phyloP scores from a whole-genome alignment of 2,329 filamentous ascomycete genomes.

The Beauveria brongniartii region DNA sequence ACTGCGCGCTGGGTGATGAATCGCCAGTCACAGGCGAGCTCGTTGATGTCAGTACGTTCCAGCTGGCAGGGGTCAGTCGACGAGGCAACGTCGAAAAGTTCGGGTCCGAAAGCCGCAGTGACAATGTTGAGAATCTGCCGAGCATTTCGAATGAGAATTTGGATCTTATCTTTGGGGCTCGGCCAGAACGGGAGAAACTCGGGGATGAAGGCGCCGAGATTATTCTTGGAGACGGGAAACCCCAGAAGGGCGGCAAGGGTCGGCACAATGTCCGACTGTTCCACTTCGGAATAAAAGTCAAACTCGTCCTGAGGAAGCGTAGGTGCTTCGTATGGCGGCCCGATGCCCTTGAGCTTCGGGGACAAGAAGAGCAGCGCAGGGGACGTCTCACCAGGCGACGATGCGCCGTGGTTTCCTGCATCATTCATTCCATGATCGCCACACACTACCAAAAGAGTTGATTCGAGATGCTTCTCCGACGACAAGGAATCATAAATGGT shows the following conservation, averaged over 20 bases:
- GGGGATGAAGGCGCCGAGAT: conserved; percentile 75
- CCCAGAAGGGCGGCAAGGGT: conserved; percentile 81
- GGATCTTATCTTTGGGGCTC: conserved; percentile 42
- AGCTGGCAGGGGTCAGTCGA: conserved; percentile 30
- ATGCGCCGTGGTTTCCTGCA: conserved; percentile 92
- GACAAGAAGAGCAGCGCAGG: conserved; percentile 87
- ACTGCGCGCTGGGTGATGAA: conserved; percentile 21
- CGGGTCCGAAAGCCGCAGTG: conserved; percentile 56
- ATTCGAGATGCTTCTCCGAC: conserved; percentile 58
- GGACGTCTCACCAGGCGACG: conserved; percentile 87
- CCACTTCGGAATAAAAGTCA: conserved; percentile 74
- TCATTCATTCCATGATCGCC: conserved; percentile 99
- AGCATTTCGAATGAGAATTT: conserved; percentile 70
- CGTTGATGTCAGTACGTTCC: conserved; percentile 36
- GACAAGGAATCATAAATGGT: conserved; percentile 71
- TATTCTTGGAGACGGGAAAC: conserved; percentile 83
- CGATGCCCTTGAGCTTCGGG: conserved; percentile 62
- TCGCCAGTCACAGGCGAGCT: conserved; percentile 63
- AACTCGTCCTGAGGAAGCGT: conserved; percentile 59
- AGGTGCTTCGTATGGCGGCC: conserved; percentile 40
- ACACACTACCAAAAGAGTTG: conserved; percentile 75
- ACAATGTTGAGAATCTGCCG: conserved; percentile 73
- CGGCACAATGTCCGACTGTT: conserved; percentile 90
- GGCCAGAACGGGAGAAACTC: conserved; percentile 73
- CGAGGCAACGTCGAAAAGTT: conserved; percentile 31